phyloP scores from a whole-genome alignment of 805 yeast genomes.

The Candida vartiovaarae region DNA sequence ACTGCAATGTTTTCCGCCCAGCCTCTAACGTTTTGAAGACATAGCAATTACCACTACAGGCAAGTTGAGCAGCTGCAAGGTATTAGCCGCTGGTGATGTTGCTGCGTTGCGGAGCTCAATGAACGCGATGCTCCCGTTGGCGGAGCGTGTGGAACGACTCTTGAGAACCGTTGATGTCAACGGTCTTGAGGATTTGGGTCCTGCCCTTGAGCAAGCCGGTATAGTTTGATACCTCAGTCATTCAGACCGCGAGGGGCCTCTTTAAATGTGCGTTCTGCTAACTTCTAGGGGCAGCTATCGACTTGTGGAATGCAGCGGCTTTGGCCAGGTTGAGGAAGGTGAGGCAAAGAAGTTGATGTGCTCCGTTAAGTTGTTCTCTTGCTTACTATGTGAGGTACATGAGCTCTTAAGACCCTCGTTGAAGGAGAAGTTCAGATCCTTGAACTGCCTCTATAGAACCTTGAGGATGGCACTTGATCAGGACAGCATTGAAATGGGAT shows the following conservation, averaged over 20 bases:
- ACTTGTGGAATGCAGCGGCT: conserved; percentile 31
- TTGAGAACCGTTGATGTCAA: conserved; percentile 20
- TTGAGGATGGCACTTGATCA: conserved; percentile 26
- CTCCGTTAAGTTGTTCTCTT: conserved; percentile 22
- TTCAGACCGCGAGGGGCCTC: not conserved
- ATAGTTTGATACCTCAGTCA: not conserved
- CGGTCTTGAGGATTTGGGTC: conserved; percentile 13
- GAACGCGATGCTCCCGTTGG: conserved; percentile 24
- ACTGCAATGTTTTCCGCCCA: no score
- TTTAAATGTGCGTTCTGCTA: not conserved
- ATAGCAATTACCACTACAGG: conserved; percentile 12
- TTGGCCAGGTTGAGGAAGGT: conserved; percentile 15
- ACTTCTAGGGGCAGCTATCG: conserved; percentile 17
- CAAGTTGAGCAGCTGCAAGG: conserved; percentile 3
- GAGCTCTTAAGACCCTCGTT: conserved; percentile 22
- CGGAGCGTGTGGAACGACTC: conserved; percentile 26
- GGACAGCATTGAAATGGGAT: conserved; percentile 11
- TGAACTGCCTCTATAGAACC: conserved; percentile 26
- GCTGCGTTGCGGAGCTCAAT: conserved; percentile 14
- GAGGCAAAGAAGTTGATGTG: conserved; percentile 10
- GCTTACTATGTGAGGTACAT: conserved; percentile 26
- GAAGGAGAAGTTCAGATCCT: conserved; percentile 23
- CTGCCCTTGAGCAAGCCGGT: conserved; percentile 23
- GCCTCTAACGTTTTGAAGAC: conserved; percentile 1
- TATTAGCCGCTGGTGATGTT: conserved; percentile 10